phyloP scores from a whole-genome alignment of 2,329 filamentous ascomycete genomes.

The Thielaviopsis punctulata region DNA sequence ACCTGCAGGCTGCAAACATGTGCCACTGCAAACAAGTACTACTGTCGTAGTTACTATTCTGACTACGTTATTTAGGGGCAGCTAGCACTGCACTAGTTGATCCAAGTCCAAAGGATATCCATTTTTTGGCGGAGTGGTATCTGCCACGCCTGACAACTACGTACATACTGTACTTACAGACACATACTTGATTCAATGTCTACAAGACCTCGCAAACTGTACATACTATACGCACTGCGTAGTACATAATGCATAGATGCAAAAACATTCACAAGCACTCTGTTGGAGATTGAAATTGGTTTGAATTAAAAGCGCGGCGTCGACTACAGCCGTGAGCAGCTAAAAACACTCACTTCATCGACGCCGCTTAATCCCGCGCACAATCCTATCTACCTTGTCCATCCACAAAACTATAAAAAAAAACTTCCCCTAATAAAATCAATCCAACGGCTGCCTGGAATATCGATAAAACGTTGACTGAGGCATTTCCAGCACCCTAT shows the following conservation, averaged over 20 bases:
- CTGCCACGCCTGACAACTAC: no score
- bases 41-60: no score
- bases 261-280: constrained; percentile 16
- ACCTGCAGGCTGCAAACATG: no score
- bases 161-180: no score
- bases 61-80: no score
- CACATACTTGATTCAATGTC: no score
- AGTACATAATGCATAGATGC: constrained; percentile 4
- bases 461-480: background rate
- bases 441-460: background rate
- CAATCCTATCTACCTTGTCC: constrained; percentile 22
- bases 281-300: constrained; percentile 22
- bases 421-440: constrained; percentile 11
- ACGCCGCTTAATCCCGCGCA: constrained; percentile 15
- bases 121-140: no score
- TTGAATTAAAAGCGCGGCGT: constrained; percentile 20
- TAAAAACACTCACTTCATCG: constrained; percentile 13
- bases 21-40: no score
- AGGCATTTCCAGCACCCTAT: constrained; percentile 4
- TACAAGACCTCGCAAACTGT: no score
- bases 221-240: no score
- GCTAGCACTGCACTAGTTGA: no score
- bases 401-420: constrained; percentile 17
- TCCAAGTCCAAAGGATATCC: no score
- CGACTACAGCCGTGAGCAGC: constrained; percentile 19